Evolutionary conservation across 2,329 filamentous ascomycete genomes (phyloP).

Genomic region (Fusarium albidum): DNA sequence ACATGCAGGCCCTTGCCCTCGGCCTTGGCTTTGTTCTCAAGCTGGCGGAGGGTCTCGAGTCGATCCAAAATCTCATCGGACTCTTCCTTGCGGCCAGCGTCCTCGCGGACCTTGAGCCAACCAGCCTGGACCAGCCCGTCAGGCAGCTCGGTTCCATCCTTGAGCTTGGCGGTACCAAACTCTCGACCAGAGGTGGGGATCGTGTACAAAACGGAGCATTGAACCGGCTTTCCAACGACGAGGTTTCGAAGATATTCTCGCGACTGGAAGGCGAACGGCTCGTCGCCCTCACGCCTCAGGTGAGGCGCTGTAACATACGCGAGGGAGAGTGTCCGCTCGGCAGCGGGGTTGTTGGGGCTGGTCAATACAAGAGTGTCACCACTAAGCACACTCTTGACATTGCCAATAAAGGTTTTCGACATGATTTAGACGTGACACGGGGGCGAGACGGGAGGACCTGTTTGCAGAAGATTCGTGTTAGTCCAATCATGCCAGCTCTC

Average conservation of each 20-base stretch:
- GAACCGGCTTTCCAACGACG: conserved; percentile 84
- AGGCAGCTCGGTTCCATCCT: conserved; percentile 79
- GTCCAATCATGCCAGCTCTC: conserved; percentile 9
- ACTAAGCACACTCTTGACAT: conserved; percentile 92
- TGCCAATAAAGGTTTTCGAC: conserved; percentile 68
- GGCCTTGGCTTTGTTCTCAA: conserved; percentile 80
- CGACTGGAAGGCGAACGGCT: conserved; percentile 92
- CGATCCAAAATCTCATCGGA: conserved; percentile 75
- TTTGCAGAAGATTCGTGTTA: conserved; percentile 20
- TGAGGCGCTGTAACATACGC: conserved; percentile 93
- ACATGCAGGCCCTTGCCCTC: conserved; percentile 86
- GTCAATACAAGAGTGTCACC: conserved; percentile 90
- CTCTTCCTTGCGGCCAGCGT: conserved; percentile 91
- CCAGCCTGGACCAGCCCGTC: conserved; percentile 87
- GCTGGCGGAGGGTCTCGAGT: conserved; percentile 78
- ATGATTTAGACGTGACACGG: conserved; percentile 46
- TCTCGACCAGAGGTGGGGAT: conserved; percentile 87
- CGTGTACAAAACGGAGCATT: conserved; percentile 86
- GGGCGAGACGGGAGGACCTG: conserved; percentile 35
- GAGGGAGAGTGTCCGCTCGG: conserved; percentile 87
- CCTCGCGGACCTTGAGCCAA: conserved; percentile 92
- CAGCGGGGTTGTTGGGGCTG: conserved; percentile 79
- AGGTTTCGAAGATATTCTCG: conserved; percentile 89
- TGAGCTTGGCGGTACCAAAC: conserved; percentile 82
- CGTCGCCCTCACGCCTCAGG: conserved; percentile 87